Conservation (phyloP, 2,329 filamentous ascomycete genomes). For the Hirsutella minnesotensis region DNA sequence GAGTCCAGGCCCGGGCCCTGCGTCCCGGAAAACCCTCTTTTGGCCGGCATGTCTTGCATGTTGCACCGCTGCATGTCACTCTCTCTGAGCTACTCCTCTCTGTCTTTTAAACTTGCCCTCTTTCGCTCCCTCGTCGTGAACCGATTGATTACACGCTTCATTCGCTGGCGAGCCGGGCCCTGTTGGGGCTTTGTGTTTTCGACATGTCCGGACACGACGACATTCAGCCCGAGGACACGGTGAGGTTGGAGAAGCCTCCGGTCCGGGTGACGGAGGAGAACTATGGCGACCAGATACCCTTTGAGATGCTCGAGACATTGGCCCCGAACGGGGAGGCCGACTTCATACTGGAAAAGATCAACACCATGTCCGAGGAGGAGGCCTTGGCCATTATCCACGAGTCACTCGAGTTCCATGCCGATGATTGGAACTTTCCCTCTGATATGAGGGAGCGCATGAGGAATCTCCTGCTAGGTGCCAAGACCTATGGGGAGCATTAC, state of each 20-base stretch:
- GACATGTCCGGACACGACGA: constrained; percentile 1
- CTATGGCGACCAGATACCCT: constrained; percentile 24
- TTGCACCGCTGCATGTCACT: neutral
- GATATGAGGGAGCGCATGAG: constrained; percentile 30
- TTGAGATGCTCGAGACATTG: constrained; percentile 25
- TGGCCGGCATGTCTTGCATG: too few species aligned
- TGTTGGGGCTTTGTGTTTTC: neutral
- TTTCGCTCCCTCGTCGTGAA: too few species aligned
- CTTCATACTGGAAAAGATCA: constrained; percentile 28
- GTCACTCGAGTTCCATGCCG: constrained; percentile 24
- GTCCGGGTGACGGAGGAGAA: neutral
- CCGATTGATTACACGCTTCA: too few species aligned
- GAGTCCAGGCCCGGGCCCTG: too few species aligned
- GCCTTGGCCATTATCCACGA: constrained; percentile 26
- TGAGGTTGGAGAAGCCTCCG: constrained; percentile 2
- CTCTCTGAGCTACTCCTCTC: too few species aligned
- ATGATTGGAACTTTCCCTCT: constrained; percentile 32
- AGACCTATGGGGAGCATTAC: constrained; percentile 27
- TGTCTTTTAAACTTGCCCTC: too few species aligned
- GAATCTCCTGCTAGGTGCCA: constrained; percentile 22
- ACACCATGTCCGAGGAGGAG: constrained; percentile 29
- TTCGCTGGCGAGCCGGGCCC: too few species aligned
- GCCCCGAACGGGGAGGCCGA: constrained; percentile 27
- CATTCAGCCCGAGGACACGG: neutral
- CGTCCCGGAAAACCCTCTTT: too few species aligned